Percentiles rank a stretch among this genome's conserved stretches.
Conservation (phyloP, 108 stramenopile species). For the Nitzschia palea region DNA sequence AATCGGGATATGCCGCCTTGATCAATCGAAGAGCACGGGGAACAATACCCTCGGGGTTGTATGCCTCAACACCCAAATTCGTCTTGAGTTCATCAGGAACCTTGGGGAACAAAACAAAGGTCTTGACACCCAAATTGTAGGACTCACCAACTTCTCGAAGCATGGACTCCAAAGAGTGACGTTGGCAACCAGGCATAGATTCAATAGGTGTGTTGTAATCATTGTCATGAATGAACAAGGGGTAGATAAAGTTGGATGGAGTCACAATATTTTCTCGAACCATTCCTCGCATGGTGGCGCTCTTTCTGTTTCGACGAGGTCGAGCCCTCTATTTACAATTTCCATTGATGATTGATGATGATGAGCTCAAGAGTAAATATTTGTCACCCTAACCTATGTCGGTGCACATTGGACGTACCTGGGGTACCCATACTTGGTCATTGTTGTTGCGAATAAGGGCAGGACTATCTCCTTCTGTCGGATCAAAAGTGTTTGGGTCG, state of each 20-base stretch:
- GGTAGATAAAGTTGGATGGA: conserved; percentile 96
- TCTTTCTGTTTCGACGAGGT: conserved; percentile 96
- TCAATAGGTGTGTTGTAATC: conserved; percentile 77
- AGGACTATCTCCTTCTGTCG: conserved; percentile 57
- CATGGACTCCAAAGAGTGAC: conserved; percentile 88
- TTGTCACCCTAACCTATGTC: too few relatives aligned
- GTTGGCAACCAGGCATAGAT: conserved; percentile 95
- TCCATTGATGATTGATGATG: too few relatives aligned
- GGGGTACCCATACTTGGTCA: conserved; percentile 79
- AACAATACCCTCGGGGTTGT: conserved; percentile 96
- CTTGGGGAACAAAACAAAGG: conserved; percentile 95
- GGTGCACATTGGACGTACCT: too few relatives aligned
- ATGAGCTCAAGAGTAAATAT: too few relatives aligned
- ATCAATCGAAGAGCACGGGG: conserved; percentile 94
- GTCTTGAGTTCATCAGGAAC: conserved; percentile 94
- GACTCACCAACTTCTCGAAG: conserved; percentile 90
- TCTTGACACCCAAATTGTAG: conserved; percentile 82
- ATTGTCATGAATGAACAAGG: conserved; percentile 98
- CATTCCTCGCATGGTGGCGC: conserved; percentile 88
- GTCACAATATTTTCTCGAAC: conserved; percentile 96
- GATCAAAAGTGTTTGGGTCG: conserved; percentile 63
- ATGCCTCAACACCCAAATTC: conserved; percentile 93
- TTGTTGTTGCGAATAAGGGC: conserved; percentile 59
- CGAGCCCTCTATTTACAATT: conserved; percentile 70
- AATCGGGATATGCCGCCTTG: conserved; percentile 90